A percentile compares a stretch with the other conserved stretches of the same genome.
Conservation (phyloP, 2,329 filamentous ascomycete species). For the Pseudocercospora macadamiae region DNA sequence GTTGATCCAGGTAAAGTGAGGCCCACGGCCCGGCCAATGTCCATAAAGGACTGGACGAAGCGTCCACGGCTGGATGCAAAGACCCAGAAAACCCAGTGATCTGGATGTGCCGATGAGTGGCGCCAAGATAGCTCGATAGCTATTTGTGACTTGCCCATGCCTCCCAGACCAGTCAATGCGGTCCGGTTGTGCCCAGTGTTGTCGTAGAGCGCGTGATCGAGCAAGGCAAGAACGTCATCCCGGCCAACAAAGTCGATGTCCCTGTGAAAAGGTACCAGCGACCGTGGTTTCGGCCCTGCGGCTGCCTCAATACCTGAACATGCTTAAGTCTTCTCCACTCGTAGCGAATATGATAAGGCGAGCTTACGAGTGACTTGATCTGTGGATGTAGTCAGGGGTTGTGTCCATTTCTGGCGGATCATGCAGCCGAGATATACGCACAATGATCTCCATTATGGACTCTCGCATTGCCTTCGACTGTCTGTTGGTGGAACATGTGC, state of each 20-base stretch:
- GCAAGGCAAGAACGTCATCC: background rate
- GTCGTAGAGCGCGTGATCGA: background rate
- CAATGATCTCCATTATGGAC: no score
- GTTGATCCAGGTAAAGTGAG: no score
- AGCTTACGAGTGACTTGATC: no score
- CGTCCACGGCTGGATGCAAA: background rate
- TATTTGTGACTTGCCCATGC: slow-evolving; percentile 10
- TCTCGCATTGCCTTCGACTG: no score
- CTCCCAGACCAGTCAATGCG: slow-evolving; percentile 3
- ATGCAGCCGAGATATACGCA: no score
- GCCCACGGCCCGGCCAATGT: background rate
- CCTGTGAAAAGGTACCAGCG: background rate
- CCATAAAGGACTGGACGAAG: background rate
- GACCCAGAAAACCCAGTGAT: slow-evolving; percentile 10
- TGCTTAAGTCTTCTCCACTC: no score
- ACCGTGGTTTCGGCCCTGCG: no score
- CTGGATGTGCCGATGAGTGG: background rate
- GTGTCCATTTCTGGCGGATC: no score
- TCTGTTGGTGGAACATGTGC: no score
- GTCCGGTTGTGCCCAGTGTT: background rate
- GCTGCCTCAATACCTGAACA: no score
- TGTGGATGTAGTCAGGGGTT: no score
- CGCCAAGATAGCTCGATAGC: slow-evolving; percentile 3
- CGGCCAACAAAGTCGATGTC: slow-evolving; percentile 1
- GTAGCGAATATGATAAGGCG: no score